Evolutionary conservation across 2,329 filamentous ascomycete genomes (phyloP).

Genomic region (Clarireedia homoeocarpa): DNA sequence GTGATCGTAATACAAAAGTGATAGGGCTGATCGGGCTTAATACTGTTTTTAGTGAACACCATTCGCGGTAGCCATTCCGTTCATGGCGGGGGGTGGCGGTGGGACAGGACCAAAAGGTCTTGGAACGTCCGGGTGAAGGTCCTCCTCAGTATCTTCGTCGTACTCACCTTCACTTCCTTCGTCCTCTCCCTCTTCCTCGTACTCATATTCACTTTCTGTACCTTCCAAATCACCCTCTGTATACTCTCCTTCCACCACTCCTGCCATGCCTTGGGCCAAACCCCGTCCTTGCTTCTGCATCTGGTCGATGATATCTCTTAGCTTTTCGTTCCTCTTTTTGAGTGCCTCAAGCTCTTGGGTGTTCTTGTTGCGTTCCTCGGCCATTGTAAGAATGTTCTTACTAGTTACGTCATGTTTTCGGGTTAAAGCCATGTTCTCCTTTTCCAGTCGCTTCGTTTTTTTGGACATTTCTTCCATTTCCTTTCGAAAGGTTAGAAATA

Average conservation of each 20-base stretch:
- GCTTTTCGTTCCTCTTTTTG: constrained; percentile 72
- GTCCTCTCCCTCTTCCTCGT: constrained; percentile 54
- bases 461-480: constrained; percentile 99
- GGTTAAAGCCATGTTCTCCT: constrained; percentile 86
- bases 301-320: constrained; percentile 88
- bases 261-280: constrained; percentile 54
- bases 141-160: constrained; percentile 38
- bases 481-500: constrained; percentile 93
- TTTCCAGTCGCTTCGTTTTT: constrained; percentile 93
- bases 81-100: constrained; percentile 24
- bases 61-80: constrained; percentile 15
- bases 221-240: constrained; percentile 45
- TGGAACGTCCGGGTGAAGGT: constrained; percentile 25
- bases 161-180: constrained; percentile 34
- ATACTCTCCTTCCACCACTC: constrained; percentile 52
- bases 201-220: constrained; percentile 57
- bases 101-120: constrained; percentile 28
- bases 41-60: constrained; percentile 4
- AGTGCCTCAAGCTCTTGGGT: constrained; percentile 71
- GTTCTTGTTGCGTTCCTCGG: constrained; percentile 76
- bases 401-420: constrained; percentile 91
- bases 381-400: constrained; percentile 94
- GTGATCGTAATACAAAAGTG: constrained; percentile 7
- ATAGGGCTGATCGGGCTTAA: neutral
- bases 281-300: constrained; percentile 94